These are phyloP conservation scores for Ulmus americana DNA, from an alignment of 331 rosid species.

Conservation along the genomic window DNA sequence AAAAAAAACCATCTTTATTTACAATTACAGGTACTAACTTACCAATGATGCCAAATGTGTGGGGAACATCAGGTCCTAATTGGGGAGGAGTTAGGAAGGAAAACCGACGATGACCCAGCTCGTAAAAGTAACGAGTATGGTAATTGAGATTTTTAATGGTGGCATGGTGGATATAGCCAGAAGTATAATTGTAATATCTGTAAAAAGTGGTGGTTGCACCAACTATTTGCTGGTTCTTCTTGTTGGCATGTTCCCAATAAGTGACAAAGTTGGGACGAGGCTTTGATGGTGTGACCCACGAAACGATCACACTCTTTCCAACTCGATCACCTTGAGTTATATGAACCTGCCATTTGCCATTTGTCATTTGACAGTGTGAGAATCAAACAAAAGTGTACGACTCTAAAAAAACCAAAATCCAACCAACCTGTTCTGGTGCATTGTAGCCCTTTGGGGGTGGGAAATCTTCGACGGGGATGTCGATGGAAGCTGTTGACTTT, in stretches of 20 bases:
- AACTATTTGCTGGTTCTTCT: conserved; percentile 22
- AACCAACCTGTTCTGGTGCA: conserved; percentile 70
- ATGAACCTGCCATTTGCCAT: conserved; percentile 47
- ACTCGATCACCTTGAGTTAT: conserved; percentile 67
- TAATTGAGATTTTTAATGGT: conserved; percentile 26
- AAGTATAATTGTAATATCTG: conserved; percentile 47
- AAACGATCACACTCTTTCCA: conserved; percentile 52
- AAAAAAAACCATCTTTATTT: background rate
- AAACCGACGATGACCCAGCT: conserved; percentile 51
- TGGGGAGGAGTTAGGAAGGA: conserved; percentile 68
- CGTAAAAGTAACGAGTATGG: conserved; percentile 56
- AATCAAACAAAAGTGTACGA: background rate
- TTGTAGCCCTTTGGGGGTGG: conserved; percentile 54
- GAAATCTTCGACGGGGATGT: conserved; percentile 63
- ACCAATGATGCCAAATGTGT: conserved; percentile 79
- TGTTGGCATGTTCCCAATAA: conserved; percentile 35
- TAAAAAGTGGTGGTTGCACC: conserved; percentile 26
- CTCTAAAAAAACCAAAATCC: background rate
- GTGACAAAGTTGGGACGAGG: conserved; percentile 32
- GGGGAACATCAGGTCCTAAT: conserved; percentile 64
- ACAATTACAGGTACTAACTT: background rate
- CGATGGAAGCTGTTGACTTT: conserved; percentile 36
- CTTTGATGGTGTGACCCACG: conserved; percentile 57
- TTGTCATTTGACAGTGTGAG: background rate
- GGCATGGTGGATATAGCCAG: conserved; percentile 65